Evolutionary conservation across 139 green algal genomes (phyloP).

Genomic region (Coelastrella sp.): DNA sequence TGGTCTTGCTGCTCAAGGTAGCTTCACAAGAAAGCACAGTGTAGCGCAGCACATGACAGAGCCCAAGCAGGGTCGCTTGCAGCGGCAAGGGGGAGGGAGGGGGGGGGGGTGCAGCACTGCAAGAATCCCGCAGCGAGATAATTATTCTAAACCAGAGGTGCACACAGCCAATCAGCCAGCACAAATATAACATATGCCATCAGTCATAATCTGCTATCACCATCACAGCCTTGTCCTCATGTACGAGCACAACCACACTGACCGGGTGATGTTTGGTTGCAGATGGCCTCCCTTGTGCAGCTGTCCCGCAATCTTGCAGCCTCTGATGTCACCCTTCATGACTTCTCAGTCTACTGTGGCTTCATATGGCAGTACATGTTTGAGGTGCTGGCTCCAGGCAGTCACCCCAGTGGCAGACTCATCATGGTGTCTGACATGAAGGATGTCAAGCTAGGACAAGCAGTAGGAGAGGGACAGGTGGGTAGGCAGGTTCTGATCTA

Average conservation of each 20-base stretch:
- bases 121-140: too few species aligned
- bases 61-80: not conserved
- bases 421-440: conserved; percentile 38
- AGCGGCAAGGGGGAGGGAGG: too few species aligned
- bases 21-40: not conserved
- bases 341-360: conserved; percentile 25
- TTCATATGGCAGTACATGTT: conserved; percentile 46
- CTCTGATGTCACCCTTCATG: not conserved
- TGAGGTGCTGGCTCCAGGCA: conserved; percentile 16
- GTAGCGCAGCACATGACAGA: not conserved
- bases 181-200: too few species aligned
- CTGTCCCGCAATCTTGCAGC: not conserved
- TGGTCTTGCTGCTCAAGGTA: conserved; percentile 44
- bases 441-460: conserved; percentile 30
- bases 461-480: conserved; percentile 43
- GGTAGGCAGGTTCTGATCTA: not conserved
- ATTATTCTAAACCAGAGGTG: too few species aligned
- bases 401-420: conserved; percentile 18
- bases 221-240: too few species aligned
- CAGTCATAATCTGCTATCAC: too few species aligned
- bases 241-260: too few species aligned
- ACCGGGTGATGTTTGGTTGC: too few species aligned
- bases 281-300: conserved; percentile 13
- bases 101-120: too few species aligned
- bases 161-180: too few species aligned